Evolutionary conservation across 208 protist species (phyloP), one percentile per base, ranked within the genome.

Genomic region (Angomonas ambiguus): DNA sequence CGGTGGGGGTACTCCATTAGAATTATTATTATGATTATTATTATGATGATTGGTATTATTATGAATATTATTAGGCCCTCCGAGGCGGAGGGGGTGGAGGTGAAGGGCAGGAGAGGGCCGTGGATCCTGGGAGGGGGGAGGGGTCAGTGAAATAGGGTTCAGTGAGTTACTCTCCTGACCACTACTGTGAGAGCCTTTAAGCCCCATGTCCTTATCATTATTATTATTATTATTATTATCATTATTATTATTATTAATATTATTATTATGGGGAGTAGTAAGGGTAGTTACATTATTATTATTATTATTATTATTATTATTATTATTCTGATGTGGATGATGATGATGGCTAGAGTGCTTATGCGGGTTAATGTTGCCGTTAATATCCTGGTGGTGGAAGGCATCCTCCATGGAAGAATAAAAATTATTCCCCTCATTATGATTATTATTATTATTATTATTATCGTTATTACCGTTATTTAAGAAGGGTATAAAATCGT

Each of bases 391-490:
- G 16, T 45, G 11, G 16, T 45, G 16, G 16, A 45, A 45, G 38
- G 38, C 38, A 45, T 45, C 38, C 38, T 45, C 38, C 11, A 45
- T 45, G 38, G 38, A 45, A 16, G 8, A n/a, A 16, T 45, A 45
- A 45, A 45, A 45, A 3, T 41, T 41, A 25, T 57, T 5, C n/a
- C 62, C 30, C 27, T 66, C 13, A 38, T 0, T 16, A 45, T 45
- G 8, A 16, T 45, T 2, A 4, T 5, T 4, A 34, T 6, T 25
- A 3, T 48, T 8, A 3, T 6, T 45, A 25, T 51, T 42, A 8
- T 62, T 62, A n/a, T 62, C 25, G 20, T 42, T 56, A 56, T 56
- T 5, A 56, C 25, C 25, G 49, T 56, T 56, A 56, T 56, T 56
- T 45, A 45, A 45, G 38, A 45, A 45, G 16, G 38, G 38, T n/a